Percentiles rank a stretch among this genome's conserved stretches.
phyloP scores from a whole-genome alignment of 2,329 filamentous ascomycete species.

The Calonectria pseudoreteaudii region DNA sequence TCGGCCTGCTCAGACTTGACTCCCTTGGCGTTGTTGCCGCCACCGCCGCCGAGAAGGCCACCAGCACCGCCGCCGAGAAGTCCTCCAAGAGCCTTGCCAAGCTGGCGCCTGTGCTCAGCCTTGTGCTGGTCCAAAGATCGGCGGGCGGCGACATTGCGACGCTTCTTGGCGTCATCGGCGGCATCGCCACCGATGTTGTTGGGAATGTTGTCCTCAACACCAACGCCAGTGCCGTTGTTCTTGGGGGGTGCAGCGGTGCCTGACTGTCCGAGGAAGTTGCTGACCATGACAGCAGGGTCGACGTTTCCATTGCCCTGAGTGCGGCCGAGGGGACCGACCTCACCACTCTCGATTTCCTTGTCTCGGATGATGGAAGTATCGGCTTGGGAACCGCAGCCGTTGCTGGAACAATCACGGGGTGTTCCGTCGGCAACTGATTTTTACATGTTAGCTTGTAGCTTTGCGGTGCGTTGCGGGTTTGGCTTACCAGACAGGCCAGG shows the following conservation, averaged over 20 bases:
- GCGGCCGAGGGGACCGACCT: conserved; percentile 70
- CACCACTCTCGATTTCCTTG: conserved; percentile 65
- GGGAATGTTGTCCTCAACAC: conserved; percentile 59
- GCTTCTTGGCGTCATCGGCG: conserved; percentile 25
- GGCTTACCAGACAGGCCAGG: conserved; percentile 61
- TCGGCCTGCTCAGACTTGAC: conserved; percentile 54
- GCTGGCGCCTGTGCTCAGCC: conserved; percentile 42
- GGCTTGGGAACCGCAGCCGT: conserved; percentile 72
- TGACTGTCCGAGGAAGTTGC: conserved; percentile 68
- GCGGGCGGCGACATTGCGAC: conserved; percentile 1
- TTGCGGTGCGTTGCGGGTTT: background rate
- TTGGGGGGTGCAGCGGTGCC: conserved; percentile 46
- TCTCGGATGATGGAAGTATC: conserved; percentile 78
- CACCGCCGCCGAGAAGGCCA: conserved; percentile 44
- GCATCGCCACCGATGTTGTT: conserved; percentile 27
- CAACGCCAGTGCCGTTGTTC: conserved; percentile 54
- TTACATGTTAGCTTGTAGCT: background rate
- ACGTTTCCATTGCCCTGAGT: conserved; percentile 71
- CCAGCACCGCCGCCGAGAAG: conserved; percentile 44
- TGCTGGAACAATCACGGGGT: conserved; percentile 73
- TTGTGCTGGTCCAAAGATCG: conserved; percentile 16
- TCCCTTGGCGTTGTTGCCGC: conserved; percentile 36
- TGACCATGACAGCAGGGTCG: conserved; percentile 67
- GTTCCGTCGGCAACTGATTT: conserved; percentile 72
- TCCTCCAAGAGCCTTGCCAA: conserved; percentile 35